Evolutionary conservation across 352 stramenopile genomes (phyloP).

Genomic region (Pythium aristosporum): DNA sequence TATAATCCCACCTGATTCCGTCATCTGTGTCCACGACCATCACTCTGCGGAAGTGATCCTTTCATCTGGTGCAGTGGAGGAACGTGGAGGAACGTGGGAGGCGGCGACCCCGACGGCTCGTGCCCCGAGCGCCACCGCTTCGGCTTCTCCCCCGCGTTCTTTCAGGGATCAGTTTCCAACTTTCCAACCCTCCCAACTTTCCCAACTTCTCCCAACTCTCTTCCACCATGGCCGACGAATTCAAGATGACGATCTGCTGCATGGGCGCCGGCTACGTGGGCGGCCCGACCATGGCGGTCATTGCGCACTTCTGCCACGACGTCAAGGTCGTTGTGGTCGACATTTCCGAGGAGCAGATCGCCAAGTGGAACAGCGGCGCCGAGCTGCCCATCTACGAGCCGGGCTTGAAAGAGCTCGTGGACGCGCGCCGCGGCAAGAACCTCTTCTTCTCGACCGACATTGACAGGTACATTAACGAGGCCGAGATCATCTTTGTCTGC

Average conservation of each 20-base stretch:
- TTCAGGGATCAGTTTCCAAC: background rate
- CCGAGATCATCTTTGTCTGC: slow-evolving; percentile 99
- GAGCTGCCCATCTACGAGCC: slow-evolving; percentile 99
- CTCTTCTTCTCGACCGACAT: slow-evolving; percentile 99
- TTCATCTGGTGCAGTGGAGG: background rate
- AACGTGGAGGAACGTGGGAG: background rate
- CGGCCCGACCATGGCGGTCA: slow-evolving; percentile 99
- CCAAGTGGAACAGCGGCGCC: slow-evolving; percentile 94
- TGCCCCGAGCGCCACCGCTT: too few species aligned
- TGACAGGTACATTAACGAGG: slow-evolving; percentile 95
- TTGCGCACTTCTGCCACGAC: slow-evolving; percentile 96
- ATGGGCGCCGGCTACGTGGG: slow-evolving; percentile 99
- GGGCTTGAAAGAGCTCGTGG: slow-evolving; percentile 95
- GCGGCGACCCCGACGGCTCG: too few species aligned
- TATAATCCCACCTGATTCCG: too few species aligned
- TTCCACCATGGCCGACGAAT: slow-evolving; percentile 28
- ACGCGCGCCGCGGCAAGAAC: slow-evolving; percentile 91
- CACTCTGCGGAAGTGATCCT: slow-evolving; percentile 1
- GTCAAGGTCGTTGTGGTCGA: slow-evolving; percentile 98
- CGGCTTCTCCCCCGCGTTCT: too few species aligned
- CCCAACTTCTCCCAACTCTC: background rate
- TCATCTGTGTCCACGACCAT: background rate
- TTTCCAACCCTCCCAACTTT: background rate
- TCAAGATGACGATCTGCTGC: slow-evolving; percentile 93
- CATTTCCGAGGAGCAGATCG: slow-evolving; percentile 95